Conservation (phyloP, 2,329 filamentous ascomycete genomes). For the Colletotrichum sp. region DNA sequence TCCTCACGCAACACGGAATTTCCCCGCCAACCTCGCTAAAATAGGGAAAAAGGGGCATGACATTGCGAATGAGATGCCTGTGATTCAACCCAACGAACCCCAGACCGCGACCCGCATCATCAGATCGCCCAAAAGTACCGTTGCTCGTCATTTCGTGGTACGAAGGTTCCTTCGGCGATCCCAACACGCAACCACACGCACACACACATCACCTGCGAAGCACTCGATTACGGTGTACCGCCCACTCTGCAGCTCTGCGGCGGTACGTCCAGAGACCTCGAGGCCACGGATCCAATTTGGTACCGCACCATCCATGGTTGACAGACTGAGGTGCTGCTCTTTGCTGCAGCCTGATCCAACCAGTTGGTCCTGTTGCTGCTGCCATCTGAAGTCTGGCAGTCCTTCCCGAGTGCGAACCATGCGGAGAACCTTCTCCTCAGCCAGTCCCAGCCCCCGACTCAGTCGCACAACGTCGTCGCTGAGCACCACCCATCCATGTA, state of each 20-base stretch:
- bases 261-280: neutral
- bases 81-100: neutral
- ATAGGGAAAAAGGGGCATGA: neutral
- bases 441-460: neutral
- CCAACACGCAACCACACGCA: neutral
- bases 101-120: neutral
- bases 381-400: constrained; percentile 6
- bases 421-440: neutral
- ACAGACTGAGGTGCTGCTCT: neutral
- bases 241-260: neutral
- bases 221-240: neutral
- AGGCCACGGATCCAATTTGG: neutral
- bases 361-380: neutral
- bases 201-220: neutral
- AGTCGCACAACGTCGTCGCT: neutral
- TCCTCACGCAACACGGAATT: neutral
- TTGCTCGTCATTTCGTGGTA: neutral
- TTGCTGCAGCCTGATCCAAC: constrained; percentile 13
- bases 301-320: neutral
- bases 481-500: neutral
- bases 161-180: neutral
- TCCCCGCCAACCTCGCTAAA: neutral
- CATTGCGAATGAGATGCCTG: neutral
- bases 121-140: neutral
- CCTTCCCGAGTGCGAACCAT: constrained; percentile 1